Percentiles rank a stretch among this genome's conserved stretches.
These are phyloP conservation scores for slime mould (Dictyostelium discoideum) DNA, from an alignment of 78 protist species.

Conservation along the genomic window dicty_2.7 NC_007088.5:8339501-8340000, in stretches of 20 bases:
- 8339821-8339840: conserved; percentile 19
- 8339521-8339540: conserved; percentile 36
- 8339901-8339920: conserved; percentile 45
- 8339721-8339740: conserved; percentile 35
- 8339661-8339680: conserved; percentile 52
- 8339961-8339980: conserved; percentile 26
- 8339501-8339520: conserved; percentile 64
- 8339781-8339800: conserved; percentile 47
- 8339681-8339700: conserved; percentile 58
- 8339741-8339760: conserved; percentile 38
- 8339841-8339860: neutral
- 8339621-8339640: conserved; percentile 52
- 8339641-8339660: conserved; percentile 65
- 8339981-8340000: conserved; percentile 12
- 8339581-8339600: conserved; percentile 27
- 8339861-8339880: neutral
- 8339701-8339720: conserved; percentile 12
- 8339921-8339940: conserved; percentile 35
- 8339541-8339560: conserved; percentile 66
- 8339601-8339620: conserved; percentile 32
- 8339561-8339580: conserved; percentile 28
- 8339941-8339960: conserved; percentile 27
- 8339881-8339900: conserved; percentile 25
- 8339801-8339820: conserved; percentile 48
- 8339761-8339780: conserved; percentile 41